Evolutionary conservation across 2,329 filamentous ascomycete genomes (phyloP).

Genomic region (Xylaria sp.): DNA sequence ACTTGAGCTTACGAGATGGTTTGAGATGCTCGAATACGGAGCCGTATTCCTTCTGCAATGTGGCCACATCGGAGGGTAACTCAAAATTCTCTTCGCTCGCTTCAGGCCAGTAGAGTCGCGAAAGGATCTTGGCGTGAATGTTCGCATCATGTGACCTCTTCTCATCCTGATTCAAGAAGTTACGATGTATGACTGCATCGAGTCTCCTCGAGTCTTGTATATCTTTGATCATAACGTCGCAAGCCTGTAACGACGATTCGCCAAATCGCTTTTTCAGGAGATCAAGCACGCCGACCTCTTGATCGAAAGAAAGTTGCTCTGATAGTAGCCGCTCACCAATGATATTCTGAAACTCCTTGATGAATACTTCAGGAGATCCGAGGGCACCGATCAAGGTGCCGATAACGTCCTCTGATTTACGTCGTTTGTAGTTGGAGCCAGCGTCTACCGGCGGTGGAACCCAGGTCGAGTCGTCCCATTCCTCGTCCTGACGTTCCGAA

Average conservation of each 20-base stretch:
- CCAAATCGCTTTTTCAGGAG: constrained; percentile 89
- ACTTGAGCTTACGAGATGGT: constrained; percentile 82
- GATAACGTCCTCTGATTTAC: constrained; percentile 88
- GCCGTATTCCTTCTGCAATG: constrained; percentile 74
- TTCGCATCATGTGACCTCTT: constrained; percentile 42
- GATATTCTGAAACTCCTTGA: constrained; percentile 89
- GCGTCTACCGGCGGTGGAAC: constrained; percentile 91
- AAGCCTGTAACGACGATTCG: constrained; percentile 83
- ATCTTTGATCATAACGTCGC: constrained; percentile 97
- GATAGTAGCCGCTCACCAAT: constrained; percentile 81
- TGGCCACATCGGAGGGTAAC: constrained; percentile 63
- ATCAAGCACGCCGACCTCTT: constrained; percentile 81
- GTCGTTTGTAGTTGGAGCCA: constrained; percentile 87
- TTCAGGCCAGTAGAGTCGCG: constrained; percentile 90
- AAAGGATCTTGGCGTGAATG: constrained; percentile 85
- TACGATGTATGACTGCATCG: constrained; percentile 68
- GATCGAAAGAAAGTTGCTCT: constrained; percentile 72
- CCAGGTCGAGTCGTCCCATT: constrained; percentile 93
- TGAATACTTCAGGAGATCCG: constrained; percentile 88
- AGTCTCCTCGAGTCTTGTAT: constrained; percentile 81
- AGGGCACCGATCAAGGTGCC: constrained; percentile 88
- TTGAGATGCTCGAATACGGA: constrained; percentile 80
- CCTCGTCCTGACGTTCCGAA: constrained; percentile 61
- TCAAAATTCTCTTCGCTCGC: constrained; percentile 72
- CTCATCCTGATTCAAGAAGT: constrained; percentile 33